Conservation (phyloP, 805 yeast genomes). For the Yamadazyma insecticola region DNA sequence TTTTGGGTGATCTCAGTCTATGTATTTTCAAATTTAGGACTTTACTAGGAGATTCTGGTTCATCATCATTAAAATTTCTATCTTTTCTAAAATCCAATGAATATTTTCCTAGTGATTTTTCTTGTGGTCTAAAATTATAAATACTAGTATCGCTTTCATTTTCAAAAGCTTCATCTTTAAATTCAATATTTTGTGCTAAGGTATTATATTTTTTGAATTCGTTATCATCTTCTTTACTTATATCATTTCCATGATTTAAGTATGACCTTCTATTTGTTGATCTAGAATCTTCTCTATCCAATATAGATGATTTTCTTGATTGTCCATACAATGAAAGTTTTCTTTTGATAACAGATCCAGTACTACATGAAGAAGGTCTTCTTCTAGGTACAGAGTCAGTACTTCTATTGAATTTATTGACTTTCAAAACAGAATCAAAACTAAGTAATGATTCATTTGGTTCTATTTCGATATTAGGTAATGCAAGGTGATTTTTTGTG, state of each 20-base stretch:
- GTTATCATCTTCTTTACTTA: too few species aligned
- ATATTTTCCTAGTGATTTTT: too few species aligned
- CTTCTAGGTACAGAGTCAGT: too few species aligned
- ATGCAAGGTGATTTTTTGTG: too few species aligned
- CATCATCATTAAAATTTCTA: neutral
- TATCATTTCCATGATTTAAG: too few species aligned
- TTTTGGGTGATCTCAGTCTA: conserved; percentile 6
- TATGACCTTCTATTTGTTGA: too few species aligned
- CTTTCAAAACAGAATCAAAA: too few species aligned
- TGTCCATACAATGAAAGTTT: conserved; percentile 10
- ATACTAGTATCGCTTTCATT: conserved; percentile 5
- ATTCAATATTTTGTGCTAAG: neutral
- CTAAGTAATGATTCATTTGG: too few species aligned
- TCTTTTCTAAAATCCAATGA: neutral
- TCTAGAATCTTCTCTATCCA: too few species aligned
- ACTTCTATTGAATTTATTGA: too few species aligned
- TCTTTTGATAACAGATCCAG: conserved; percentile 13
- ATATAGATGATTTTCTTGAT: conserved; percentile 2
- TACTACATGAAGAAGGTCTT: conserved; percentile 6
- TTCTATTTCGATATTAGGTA: too few species aligned
- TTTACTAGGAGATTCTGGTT: conserved; percentile 7
- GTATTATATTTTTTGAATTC: too few species aligned
- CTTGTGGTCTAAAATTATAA: conserved; percentile 7
- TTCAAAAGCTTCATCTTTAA: conserved; percentile 1
- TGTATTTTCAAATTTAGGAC: conserved; percentile 8